A percentile compares a stretch with the other conserved stretches of the same genome.
phyloP scores from a whole-genome alignment of 2,329 filamentous ascomycete genomes.

The Trichoderma hamatum region DNA sequence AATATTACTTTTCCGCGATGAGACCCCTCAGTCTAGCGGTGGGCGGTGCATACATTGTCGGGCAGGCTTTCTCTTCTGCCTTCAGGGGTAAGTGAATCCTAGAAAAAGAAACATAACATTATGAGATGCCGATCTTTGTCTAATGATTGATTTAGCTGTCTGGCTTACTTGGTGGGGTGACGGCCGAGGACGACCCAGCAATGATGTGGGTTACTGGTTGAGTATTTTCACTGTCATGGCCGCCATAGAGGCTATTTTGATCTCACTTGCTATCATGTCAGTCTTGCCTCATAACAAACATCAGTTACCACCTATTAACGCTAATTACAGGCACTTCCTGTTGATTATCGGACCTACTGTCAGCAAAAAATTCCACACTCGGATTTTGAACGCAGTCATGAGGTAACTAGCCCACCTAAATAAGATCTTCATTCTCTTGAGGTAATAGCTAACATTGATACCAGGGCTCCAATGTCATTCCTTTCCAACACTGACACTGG shows the following conservation, averaged over 20 bases:
- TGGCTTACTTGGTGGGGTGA: conserved; percentile 41
- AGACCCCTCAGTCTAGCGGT: conserved; percentile 31
- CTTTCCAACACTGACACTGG: conserved; percentile 36
- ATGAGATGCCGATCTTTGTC: not conserved
- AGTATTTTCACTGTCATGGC: conserved; percentile 36
- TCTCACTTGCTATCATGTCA: conserved; percentile 37
- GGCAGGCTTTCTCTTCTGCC: conserved; percentile 30
- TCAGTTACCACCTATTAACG: conserved; percentile 24
- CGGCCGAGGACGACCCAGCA: conserved; percentile 33
- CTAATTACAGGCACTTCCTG: conserved; percentile 32
- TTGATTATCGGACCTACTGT: conserved; percentile 35
- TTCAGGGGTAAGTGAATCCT: conserved; percentile 34
- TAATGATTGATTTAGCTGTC: conserved; percentile 30
- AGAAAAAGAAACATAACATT: not conserved
- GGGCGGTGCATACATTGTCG: conserved; percentile 28
- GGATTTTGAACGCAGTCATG: conserved; percentile 35
- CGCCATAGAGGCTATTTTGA: conserved; percentile 32
- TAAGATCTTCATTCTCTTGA: too few species aligned
- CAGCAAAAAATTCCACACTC: conserved; percentile 34
- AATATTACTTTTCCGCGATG: conserved; percentile 37
- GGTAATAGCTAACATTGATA: not conserved
- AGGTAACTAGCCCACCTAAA: conserved; percentile 24
- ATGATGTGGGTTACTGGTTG: conserved; percentile 38
- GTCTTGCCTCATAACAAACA: not conserved
- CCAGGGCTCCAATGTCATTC: conserved; percentile 36